These are phyloP conservation scores for Erysiphe neolycopersici DNA, from an alignment of 2,329 filamentous ascomycete species.

Conservation along the genomic window DNA sequence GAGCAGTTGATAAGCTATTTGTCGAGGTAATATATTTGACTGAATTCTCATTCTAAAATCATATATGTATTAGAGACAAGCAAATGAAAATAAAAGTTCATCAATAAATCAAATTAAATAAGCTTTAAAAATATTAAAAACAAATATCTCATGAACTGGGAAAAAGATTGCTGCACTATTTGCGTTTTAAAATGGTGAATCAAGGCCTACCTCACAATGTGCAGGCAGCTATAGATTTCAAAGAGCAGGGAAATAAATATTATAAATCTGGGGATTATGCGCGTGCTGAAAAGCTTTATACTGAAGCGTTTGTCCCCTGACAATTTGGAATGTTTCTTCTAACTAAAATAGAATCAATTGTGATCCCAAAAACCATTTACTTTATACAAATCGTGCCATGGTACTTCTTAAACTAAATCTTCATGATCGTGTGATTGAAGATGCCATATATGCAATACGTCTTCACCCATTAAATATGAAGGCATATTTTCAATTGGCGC, in stretches of 20 bases:
- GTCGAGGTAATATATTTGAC: no score
- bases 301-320: constrained; percentile 29
- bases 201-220: constrained; percentile 4
- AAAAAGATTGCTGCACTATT: not conserved
- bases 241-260: constrained; percentile 17
- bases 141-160: no score
- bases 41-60: no score
- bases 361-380: constrained; percentile 47
- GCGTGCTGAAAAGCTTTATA: constrained; percentile 42
- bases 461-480: constrained; percentile 29
- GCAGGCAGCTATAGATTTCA: constrained; percentile 8
- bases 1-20: no score
- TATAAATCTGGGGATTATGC: constrained; percentile 39
- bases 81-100: no score
- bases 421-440: constrained; percentile 49
- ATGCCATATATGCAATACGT: constrained; percentile 49
- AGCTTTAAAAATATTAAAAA: no score
- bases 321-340: not conserved
- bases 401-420: constrained; percentile 46
- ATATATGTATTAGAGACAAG: no score
- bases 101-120: no score
- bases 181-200: constrained; percentile 6
- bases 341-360: constrained; percentile 34
- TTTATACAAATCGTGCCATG: constrained; percentile 81
- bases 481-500: constrained; percentile 56